Evolutionary conservation across 176 grass and related monocot genomes (phyloP), one percentile per base, ranked within the genome.

Genomic region (Aechmea fasciata): DNA sequence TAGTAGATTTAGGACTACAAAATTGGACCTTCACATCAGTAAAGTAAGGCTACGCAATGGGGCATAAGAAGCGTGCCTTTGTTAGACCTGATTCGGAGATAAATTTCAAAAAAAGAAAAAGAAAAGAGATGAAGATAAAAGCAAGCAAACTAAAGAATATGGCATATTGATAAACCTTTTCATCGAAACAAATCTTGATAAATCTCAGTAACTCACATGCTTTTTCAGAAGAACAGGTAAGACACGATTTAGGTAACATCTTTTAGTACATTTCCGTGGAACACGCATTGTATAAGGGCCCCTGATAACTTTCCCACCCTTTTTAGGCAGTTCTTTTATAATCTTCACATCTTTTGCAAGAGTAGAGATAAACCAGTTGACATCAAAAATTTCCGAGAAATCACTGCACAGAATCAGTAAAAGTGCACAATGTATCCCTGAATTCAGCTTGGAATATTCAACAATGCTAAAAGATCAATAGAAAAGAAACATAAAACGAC

Each of bases 141-240:
- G 13, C 47, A 15, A 74, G 6, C 52, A 48, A 50, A 69, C 52
- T 66, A 65, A 10, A 49, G 7, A 17, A 65, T 20, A 76, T 59
- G 52, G 50, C 79, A 18, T 26, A 47, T n/a, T 5, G 71, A 76
- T 73, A 14, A 70, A 3, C 24, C 52, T 77, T 71, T 65, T 77
- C 48, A 63, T 50, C 59, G 75, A 55, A 11, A 78, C 33, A 65
- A 74, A 48, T 71, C 12, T 79, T 23, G 52, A 71, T 49, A 9
- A 81, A 48, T 52, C 62, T 66, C 69, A 49, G 66, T 51, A 41
- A 80, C 92, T 91, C 83, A 96, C 92, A 77, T 85, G 92, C 72
- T 89, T 96, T 78, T 96, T 96, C 72, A 85, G 57, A 71, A 96
- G 83, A 80, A 81, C 85, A 81, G 92, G 92, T 72, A 96, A 84